Percentiles rank a stretch among this genome's conserved stretches.
These are phyloP conservation scores for Populus euphratica DNA, from an alignment of 345 rosid genomes.

Conservation along the genomic window DNA sequence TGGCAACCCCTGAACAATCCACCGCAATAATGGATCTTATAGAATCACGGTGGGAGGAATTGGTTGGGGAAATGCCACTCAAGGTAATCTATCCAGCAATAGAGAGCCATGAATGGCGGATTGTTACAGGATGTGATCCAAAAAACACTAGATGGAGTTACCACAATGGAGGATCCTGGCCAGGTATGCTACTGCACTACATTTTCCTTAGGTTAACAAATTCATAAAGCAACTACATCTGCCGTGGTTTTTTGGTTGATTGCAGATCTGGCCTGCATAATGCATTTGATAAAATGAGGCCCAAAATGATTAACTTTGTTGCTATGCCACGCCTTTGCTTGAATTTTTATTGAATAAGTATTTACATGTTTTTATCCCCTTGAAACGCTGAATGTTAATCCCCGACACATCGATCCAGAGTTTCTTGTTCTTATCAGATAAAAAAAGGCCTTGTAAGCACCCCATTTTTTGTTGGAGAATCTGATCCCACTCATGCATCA, in stretches of 20 bases:
- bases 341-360: not conserved
- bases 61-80: slow-evolving; percentile 95
- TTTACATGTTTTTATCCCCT: not conserved
- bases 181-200: slow-evolving; percentile 46
- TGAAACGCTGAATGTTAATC: not conserved
- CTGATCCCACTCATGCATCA: not conserved
- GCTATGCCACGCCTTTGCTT: not conserved
- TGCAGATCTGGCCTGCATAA: not conserved
- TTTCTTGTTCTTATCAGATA: not conserved
- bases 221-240: not conserved
- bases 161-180: slow-evolving; percentile 99
- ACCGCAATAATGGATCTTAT: slow-evolving; percentile 94
- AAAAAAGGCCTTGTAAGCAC: not conserved
- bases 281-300: not conserved
- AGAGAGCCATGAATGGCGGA: slow-evolving; percentile 90
- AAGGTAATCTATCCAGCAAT: slow-evolving; percentile 91
- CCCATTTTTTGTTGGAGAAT: not conserved
- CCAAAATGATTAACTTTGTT: not conserved
- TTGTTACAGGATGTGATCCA: slow-evolving; percentile 86
- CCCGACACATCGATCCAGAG: not conserved
- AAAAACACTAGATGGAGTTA: slow-evolving; percentile 97
- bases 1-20: slow-evolving; percentile 93
- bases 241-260: not conserved
- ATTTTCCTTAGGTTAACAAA: not conserved
- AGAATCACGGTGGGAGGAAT: slow-evolving; percentile 92